Evolutionary conservation across 306 rosid genomes (phyloP).

Genomic region (Carpinus viminea): DNA sequence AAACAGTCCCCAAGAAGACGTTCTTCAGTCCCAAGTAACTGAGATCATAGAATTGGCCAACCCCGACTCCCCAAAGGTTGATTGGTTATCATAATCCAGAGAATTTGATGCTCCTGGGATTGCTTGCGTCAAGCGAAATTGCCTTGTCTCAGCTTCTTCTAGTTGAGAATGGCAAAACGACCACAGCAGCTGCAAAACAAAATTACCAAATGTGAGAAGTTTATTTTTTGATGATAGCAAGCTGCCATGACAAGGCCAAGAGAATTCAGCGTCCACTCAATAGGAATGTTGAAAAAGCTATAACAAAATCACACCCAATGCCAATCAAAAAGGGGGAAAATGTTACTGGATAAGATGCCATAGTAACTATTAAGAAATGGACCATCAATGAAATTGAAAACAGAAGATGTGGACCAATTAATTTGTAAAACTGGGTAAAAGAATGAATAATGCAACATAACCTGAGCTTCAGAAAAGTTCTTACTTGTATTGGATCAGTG

Average conservation of each 20-base stretch:
- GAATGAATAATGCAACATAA: background rate
- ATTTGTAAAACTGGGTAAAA: background rate
- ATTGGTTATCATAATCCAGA: conserved; percentile 58
- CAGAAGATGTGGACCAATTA: background rate
- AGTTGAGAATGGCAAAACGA: conserved; percentile 72
- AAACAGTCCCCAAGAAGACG: conserved; percentile 27
- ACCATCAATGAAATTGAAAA: background rate
- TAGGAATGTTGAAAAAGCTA: background rate
- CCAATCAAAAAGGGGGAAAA: background rate
- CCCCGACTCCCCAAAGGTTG: conserved; percentile 78
- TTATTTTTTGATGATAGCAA: background rate
- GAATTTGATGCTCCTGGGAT: conserved; percentile 81
- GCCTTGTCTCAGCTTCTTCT: conserved; percentile 60
- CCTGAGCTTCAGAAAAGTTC: background rate
- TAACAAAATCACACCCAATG: background rate
- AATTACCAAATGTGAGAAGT: conserved; percentile 1
- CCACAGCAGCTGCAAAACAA: conserved; percentile 82
- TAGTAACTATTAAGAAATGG: background rate
- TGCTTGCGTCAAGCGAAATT: conserved; percentile 73
- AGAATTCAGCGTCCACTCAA: background rate
- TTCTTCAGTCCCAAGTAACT: conserved; percentile 83
- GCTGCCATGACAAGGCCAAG: background rate
- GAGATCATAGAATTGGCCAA: conserved; percentile 93
- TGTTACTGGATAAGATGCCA: background rate
- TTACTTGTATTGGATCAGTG: conserved; percentile 80